These are phyloP conservation scores for Eleusine indica DNA, from an alignment of 176 grass and related monocot species.

Conservation along the genomic window DNA sequence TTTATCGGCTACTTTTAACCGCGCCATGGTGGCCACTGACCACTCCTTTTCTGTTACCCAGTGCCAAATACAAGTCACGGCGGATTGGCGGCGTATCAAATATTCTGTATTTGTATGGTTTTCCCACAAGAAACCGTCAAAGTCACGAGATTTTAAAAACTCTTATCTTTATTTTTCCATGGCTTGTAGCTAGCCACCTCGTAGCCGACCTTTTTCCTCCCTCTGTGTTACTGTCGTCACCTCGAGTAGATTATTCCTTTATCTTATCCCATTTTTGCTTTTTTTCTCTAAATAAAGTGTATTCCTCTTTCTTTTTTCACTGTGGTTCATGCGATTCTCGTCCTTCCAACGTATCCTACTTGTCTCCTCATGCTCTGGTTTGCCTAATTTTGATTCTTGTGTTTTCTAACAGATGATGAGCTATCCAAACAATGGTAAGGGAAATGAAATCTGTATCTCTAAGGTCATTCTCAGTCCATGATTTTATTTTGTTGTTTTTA, in stretches of 20 bases:
- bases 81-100: background rate
- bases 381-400: too few relatives aligned
- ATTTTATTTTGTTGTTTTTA: too few relatives aligned
- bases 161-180: background rate
- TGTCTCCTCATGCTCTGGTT: too few relatives aligned
- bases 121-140: constrained; percentile 14
- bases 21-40: background rate
- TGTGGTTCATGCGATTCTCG: background rate
- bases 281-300: background rate
- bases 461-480: too few relatives aligned
- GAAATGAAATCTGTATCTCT: too few relatives aligned
- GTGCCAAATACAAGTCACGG: background rate
- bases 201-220: background rate
- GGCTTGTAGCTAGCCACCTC: constrained; percentile 13
- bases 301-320: background rate
- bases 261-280: background rate
- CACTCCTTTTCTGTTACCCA: constrained; percentile 25
- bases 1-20: constrained; percentile 41
- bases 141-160: constrained; percentile 13
- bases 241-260: constrained; percentile 17
- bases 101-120: background rate
- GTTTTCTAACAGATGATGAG: too few relatives aligned
- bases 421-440: too few relatives aligned
- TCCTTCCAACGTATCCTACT: background rate
- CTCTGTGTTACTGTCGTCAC: background rate